Base-by-base conservation (phyloP, 345 rosid species). In the Rhodamnia argentea region DNA sequence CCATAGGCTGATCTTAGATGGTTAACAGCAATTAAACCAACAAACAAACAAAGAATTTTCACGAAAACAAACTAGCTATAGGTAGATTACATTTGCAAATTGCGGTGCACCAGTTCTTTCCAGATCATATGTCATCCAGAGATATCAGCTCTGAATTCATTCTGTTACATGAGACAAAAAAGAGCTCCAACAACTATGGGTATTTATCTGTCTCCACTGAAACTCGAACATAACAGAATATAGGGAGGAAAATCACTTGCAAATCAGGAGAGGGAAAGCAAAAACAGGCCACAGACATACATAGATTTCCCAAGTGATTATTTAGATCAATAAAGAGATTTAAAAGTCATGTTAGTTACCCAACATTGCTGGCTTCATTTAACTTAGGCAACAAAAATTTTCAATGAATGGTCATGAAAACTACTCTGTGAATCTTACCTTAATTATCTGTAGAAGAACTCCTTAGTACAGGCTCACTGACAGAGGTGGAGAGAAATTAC, bases 391-490 rank as follows among this genome's bases (percentile, higher is more conserved):
- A 37, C 40, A 3, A 64, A 32, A n/a, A 16, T 29, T 29, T 40
- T 22, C 47, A 44, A 44, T 64, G 42, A 53, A 55, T 44, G 47
- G 47, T 44, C 47, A 4, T 44, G 47, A 44, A 44, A 44, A 44
- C 47, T 44, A 44, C 47, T 44, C 47, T 44, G 5, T 44, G 47
- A 27, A 81, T 86, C 91, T 88, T 92, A 97, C 99, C 89, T 97
- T 97, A 74, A 97, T 87, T 96, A 89, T 97, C 99, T n/a, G 93
- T 90, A 85, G 99, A 94, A 75, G 99, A 90, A 87, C 99, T 97
- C 96, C 95, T 93, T 70, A 97, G 91, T 86, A 97, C 99, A 86
- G 99, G 99, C 88, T 97, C 99, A 89, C 94, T 95, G 37, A 98
- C 99, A 40, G 88, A 96, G 96, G 87, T 94, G 95, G 90, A 97